Evolutionary conservation across 2,329 filamentous ascomycete genomes (phyloP).

Genomic region (Monascus ruber): DNA sequence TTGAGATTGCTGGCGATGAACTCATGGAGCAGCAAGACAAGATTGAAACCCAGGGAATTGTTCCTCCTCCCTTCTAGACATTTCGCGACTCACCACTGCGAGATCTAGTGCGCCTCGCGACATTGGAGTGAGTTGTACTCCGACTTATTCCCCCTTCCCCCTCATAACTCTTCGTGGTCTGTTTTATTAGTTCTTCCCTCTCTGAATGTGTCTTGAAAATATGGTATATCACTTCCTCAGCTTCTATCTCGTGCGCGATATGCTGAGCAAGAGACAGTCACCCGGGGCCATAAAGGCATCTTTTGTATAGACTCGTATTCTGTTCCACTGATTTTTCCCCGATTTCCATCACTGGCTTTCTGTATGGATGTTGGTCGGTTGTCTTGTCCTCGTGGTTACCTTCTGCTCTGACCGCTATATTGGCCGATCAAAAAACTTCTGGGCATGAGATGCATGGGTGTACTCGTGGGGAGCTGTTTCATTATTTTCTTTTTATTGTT

Average conservation of each 20-base stretch:
- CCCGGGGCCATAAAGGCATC: conserved; percentile 27
- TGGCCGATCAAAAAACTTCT: conserved; percentile 13
- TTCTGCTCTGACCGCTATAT: conserved; percentile 14
- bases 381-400: conserved; percentile 12
- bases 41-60: conserved; percentile 30
- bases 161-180: conserved; percentile 22
- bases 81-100: conserved; percentile 3
- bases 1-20: conserved; percentile 75
- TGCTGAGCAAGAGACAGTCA: conserved; percentile 23
- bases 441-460: conserved; percentile 17
- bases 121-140: not conserved
- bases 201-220: conserved; percentile 19
- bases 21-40: conserved; percentile 72
- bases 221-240: conserved; percentile 20
- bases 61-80: conserved; percentile 40
- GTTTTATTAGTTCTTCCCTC: conserved; percentile 37
- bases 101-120: not conserved
- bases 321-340: conserved; percentile 8
- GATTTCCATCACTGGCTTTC: conserved; percentile 14
- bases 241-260: conserved; percentile 20
- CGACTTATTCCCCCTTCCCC: conserved; percentile 6
- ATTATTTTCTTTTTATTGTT: not conserved
- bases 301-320: conserved; percentile 30
- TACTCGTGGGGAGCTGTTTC: conserved; percentile 14
- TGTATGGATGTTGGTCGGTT: conserved; percentile 16